Conservation (phyloP, 2,329 filamentous ascomycete genomes). For the Pezicula carpinea region DNA sequence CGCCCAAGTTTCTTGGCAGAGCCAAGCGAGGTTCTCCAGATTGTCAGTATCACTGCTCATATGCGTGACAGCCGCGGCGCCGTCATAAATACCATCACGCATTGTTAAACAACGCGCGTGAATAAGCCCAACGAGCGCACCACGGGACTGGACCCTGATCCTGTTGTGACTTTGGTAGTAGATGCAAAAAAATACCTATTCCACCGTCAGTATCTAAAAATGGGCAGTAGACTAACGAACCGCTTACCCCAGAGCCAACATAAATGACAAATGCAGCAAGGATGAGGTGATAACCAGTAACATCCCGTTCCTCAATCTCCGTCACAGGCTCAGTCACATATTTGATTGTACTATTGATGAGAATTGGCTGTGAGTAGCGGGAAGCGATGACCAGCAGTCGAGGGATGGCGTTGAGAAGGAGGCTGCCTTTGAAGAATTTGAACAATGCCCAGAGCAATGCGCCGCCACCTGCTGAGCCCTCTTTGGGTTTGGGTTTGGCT, state of each 20-base stretch:
- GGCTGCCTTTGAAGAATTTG: constrained; percentile 23
- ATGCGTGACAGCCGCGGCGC: constrained; percentile 33
- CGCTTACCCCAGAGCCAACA: constrained; percentile 32
- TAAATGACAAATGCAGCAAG: constrained; percentile 31
- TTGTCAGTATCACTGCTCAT: constrained; percentile 37
- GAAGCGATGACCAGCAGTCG: constrained; percentile 35
- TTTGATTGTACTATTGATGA: constrained; percentile 34
- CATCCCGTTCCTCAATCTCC: not conserved
- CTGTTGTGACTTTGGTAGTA: constrained; percentile 30
- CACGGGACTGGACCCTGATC: constrained; percentile 30
- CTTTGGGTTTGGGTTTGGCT: constrained; percentile 19
- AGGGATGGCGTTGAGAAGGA: constrained; percentile 30
- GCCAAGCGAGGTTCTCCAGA: constrained; percentile 27
- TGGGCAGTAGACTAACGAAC: not conserved
- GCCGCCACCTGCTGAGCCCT: constrained; percentile 17
- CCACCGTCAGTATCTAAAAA: not conserved
- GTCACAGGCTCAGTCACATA: constrained; percentile 19
- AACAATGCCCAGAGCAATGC: constrained; percentile 30
- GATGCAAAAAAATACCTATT: constrained; percentile 28
- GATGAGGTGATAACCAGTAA: constrained; percentile 27
- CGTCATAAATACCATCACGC: constrained; percentile 22
- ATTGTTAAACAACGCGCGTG: constrained; percentile 28
- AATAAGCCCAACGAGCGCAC: constrained; percentile 33
- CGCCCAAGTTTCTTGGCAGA: constrained; percentile 40
- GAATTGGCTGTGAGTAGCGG: constrained; percentile 35